Evolutionary conservation across 139 green algal genomes (phyloP), one percentile per base, ranked within the genome.

Genomic region (Ulvella scutata): DNA sequence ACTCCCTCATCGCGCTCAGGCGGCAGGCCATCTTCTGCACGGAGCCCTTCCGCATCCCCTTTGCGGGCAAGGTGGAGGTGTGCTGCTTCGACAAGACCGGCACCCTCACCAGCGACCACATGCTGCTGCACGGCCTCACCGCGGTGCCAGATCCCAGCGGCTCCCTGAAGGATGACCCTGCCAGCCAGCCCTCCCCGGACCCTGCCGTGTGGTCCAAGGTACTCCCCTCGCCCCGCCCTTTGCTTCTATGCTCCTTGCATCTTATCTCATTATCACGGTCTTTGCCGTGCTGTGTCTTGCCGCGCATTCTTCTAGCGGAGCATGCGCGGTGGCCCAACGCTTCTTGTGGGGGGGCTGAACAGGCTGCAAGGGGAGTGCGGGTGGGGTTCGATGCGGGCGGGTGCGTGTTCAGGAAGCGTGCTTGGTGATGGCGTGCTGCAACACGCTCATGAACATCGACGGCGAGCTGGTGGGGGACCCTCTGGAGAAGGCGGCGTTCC

Each of bases 1-100:
- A 84, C 20, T 90, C 84, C 21, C 79, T 92, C 44, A 72, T 90
- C 40, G 81, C 80, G 4, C 84, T 90, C n/a, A 10, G 38, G 79
- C 2, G 76, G 78, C 34, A 82, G 81, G 67, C 62, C 26, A 84
- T 99, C 34, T 99, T 96, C 81, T 99, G 94, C 89, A 99, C 94
- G 0, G 94, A 99, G 87, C 94, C 94, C 40, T 99, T 98, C 85
- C 83, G 93, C 73, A 98, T 98, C 75, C 91, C 92, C 6, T 87
- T 96, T 74, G 94, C 91, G 4, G 94, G 94, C 43, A 97, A 97
- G 86, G 88, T 96, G 61, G 94, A 95, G 76, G 88, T 93, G 21
- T 98, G 92, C 84, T 99, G 94, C 83, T 99, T 99, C 78, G 94
- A 99, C 88, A 99, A 98, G 89, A 99, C 94, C 0, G 94, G 94